Base-by-base conservation (phyloP, 2,329 filamentous ascomycete genomes). In the Raffaelea arxii region DNA sequence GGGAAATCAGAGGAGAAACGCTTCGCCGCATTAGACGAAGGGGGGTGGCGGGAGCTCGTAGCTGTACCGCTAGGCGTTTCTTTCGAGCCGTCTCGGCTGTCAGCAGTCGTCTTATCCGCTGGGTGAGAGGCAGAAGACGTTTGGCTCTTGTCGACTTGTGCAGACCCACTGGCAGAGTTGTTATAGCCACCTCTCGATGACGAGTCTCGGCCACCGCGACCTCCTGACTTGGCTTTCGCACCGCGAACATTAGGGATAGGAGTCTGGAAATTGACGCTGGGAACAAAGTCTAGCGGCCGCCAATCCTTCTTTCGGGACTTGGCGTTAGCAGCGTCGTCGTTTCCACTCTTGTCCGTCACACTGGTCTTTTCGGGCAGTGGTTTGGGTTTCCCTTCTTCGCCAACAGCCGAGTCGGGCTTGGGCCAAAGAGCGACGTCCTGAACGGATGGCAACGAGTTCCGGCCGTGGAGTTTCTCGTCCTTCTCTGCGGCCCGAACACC, bases 341-440 rank as follows among this genome's bases (percentile, higher is more conserved):
- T 74, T 38, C 64, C 67, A 53, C 85, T 82, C 41, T 82, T 78
- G 51, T 86, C 82, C 40, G 79, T 73, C 12, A 74, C 72, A 21
- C 78, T 69, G 25, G 70, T 65, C 63, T 87, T 87, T 46, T 82
- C 74, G 2, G 38, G 37, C 4, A 19, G 18, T 19, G 72, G 66
- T 63, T 87, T 89, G 58, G 82, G 82, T 65, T 86, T 86, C 51
- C 85, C 78, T 55, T 92, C 88, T 53, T 73, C 69, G 40, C 65
- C 64, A 43, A 82, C 80, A 44, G 83, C 78, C 43, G 74, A 82
- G 55, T 95, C 87, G 1, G 89, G 89, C 3, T 91, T 97, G 16
- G 92, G 92, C 92, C 92, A 98, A 19, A 81, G 81, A 45, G 79
- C 70, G 43, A 86, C 75, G 62, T 97, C 90, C 49, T 77, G 80